Evolutionary conservation across 2,329 filamentous ascomycete genomes (phyloP), one percentile per base, ranked within the genome.

Genomic region (Cadophora gregata): DNA sequence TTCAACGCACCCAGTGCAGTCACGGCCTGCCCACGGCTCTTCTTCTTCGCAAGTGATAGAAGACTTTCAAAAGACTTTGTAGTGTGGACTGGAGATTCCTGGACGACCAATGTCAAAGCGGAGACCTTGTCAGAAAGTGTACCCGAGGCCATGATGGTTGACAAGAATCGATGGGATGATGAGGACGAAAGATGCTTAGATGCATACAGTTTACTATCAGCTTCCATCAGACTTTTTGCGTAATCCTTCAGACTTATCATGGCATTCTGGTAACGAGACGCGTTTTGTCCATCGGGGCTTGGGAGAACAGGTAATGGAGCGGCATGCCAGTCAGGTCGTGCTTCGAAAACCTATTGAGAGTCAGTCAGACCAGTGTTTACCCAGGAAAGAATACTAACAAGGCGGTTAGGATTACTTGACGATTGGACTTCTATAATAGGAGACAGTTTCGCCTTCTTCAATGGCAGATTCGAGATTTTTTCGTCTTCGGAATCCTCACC

Each of bases 61-160:
- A 99, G 82, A 69, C 88, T 93, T 73, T 98, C 95, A 69, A 98
- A 89, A 0, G 94, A 91, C 76, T 96, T 95, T 70, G 88, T 90
- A 69, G 94, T 98, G 79, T 99, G 96, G 61, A 98, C 82, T 21
- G 96, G 96, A 9, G 96, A 98, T 79, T 99, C 96, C 81, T 99
- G 96, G 14, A 97, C 89, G 64, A 96, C 91, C 72, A 99, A 84
- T 4, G 96, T 99, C 75, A 99, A 83, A 3, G 96, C 96, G 2
- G 96, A 99, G 51, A 98, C 91, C 79, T 97, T 98, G 79, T 99
- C 96, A 64, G 93, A 96, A 73, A 98, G 87, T 10, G 96, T 99
- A 83, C 96, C 96, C 1, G 94, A 96, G 10, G 93, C 84, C 92
- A 98, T 97, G 78, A 99, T 97, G 21, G 93, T 97, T 1, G 94